These are phyloP conservation scores for Geoglossum cookeanum DNA, from an alignment of 2,329 filamentous ascomycete genomes.

Conservation along the genomic window DNA sequence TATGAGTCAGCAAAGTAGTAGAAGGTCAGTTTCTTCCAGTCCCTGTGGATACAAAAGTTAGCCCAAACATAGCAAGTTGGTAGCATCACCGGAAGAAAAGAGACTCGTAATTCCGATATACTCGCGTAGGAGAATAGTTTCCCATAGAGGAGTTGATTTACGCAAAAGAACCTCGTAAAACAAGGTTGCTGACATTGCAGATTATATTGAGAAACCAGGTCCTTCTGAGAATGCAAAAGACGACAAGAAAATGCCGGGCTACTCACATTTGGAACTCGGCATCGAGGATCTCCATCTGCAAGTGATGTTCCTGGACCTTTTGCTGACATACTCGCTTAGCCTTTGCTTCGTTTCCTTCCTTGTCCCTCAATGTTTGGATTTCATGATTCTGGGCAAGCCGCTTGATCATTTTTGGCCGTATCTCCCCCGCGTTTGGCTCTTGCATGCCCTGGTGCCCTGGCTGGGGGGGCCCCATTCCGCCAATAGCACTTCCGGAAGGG, in stretches of 20 bases:
- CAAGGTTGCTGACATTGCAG: background rate
- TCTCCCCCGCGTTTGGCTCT: constrained; percentile 50
- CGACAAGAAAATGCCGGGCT: background rate
- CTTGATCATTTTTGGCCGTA: constrained; percentile 95
- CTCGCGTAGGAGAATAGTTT: background rate
- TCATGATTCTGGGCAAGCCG: constrained; percentile 83
- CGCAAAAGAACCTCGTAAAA: background rate
- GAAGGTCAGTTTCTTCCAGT: constrained; percentile 97
- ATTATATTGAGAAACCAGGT: background rate
- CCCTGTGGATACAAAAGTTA: constrained; percentile 34
- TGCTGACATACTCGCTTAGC: constrained; percentile 93
- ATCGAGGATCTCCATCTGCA: constrained; percentile 97
- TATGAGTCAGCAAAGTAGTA: constrained; percentile 98
- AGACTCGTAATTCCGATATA: background rate
- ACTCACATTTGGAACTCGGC: constrained; percentile 96
- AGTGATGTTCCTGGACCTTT: constrained; percentile 82
- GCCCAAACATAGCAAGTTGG: background rate
- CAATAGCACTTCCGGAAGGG: constrained; percentile 50
- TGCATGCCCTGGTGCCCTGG: constrained; percentile 49
- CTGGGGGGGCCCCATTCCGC: constrained; percentile 53
- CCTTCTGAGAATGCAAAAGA: background rate
- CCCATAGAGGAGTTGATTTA: background rate
- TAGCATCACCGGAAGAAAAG: background rate
- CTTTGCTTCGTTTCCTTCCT: constrained; percentile 94
- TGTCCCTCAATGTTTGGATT: constrained; percentile 72